Percentiles rank a stretch among this genome's conserved stretches.
Evolutionary conservation across 2,329 filamentous ascomycete genomes (phyloP).

Genomic region (Stachybotrys chlorohalonatus): DNA sequence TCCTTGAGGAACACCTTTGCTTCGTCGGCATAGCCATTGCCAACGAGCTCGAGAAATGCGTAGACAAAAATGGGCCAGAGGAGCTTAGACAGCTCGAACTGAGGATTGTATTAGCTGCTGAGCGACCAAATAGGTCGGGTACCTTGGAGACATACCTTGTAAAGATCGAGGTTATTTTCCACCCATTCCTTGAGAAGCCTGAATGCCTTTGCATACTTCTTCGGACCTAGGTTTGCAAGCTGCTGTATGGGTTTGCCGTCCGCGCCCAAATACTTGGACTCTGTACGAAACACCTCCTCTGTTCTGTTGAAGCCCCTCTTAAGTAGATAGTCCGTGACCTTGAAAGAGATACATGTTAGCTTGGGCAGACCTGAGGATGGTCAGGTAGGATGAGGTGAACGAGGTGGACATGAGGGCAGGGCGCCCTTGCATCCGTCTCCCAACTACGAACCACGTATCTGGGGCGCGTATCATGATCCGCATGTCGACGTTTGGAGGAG

Average conservation of each 20-base stretch:
- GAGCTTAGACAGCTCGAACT: conserved; percentile 81
- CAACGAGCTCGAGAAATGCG: conserved; percentile 74
- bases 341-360: background rate
- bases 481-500: too few species aligned
- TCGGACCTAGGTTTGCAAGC: conserved; percentile 61
- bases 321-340: conserved; percentile 86
- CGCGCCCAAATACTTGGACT: conserved; percentile 74
- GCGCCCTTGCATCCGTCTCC: too few species aligned
- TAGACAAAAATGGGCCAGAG: conserved; percentile 94
- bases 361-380: background rate
- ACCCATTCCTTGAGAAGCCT: conserved; percentile 71
- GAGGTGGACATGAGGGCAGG: too few species aligned
- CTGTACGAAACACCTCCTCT: conserved; percentile 84
- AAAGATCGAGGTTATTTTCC: conserved; percentile 85
- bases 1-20: conserved; percentile 64
- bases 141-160: conserved; percentile 55
- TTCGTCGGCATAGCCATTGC: conserved; percentile 62
- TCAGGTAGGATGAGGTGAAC: too few species aligned
- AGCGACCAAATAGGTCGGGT: background rate
- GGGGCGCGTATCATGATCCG: too few species aligned
- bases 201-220: conserved; percentile 71
- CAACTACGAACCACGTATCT: too few species aligned
- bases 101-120: conserved; percentile 8
- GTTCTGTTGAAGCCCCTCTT: conserved; percentile 93
- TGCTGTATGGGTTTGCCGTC: conserved; percentile 68